Base-by-base conservation (phyloP, 306 rosid species). In the Canavalia gladiata region DNA sequence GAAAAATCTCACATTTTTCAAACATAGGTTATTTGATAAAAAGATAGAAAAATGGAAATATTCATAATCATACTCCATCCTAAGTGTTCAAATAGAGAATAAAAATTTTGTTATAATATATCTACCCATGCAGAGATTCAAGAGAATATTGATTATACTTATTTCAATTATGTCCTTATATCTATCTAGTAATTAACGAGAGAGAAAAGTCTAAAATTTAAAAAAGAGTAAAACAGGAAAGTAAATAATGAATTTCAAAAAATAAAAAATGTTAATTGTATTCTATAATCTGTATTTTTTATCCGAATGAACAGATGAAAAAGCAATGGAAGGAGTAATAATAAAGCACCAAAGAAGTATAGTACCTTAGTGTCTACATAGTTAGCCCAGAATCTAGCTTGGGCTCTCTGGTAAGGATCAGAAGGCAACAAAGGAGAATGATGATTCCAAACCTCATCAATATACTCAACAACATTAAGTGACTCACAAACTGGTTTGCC, bases 401-500 rank as follows among this genome's bases (percentile, higher is more conserved):
- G 68, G 0, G 77, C 12, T 81, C 79, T 84, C 39, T 64, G 85
- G 30, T 59, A 43, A 60, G 87, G 76, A 68, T 82, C 83, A 78
- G 74, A 84, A 65, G 81, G 85, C 10, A 79, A 39, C 58, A 77
- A 30, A 2, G 84, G 77, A 64, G 69, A 62, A 3, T 25, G 56
- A 3, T 77, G 43, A 7, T 59, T 72, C 90, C 90, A 84, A 39
- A 84, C 68, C 76, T 81, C 84, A 50, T 84, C 86, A 30, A 87
- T 81, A 52, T 84, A 81, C 78, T 87, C 75, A 80, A 83, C 54
- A 28, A 33, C 43, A 41, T 41, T 4, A 7, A 87, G 81, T 41
- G 87, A 86, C 59, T 83, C 89, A 42, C 87, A 86, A 1, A 80
- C 33, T 31, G 89, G 64, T 83, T 76, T 86, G 0, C 83, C 87